Percentiles rank a stretch among this genome's conserved stretches.
Conservation (phyloP, 2,329 filamentous ascomycete genomes). For the Shiraia bambusicola region DNA sequence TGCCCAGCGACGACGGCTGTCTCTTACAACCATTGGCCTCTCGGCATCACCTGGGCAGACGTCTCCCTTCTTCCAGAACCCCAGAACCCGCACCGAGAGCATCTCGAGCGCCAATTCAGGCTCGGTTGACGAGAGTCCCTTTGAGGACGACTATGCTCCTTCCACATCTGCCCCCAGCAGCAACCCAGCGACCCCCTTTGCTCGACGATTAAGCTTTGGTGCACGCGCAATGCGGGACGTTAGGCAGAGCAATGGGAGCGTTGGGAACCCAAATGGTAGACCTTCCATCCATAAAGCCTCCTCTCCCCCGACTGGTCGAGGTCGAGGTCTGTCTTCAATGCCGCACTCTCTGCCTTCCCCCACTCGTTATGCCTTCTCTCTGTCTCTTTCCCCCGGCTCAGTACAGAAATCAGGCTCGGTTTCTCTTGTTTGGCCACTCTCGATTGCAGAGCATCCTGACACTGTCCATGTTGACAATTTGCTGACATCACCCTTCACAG, state of each 20-base stretch:
- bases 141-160: slow-evolving; percentile 58
- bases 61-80: slow-evolving; percentile 46
- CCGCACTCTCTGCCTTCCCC: slow-evolving; percentile 36
- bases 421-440: slow-evolving; percentile 29
- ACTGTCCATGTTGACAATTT: slow-evolving; percentile 51
- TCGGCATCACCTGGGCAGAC: slow-evolving; percentile 47
- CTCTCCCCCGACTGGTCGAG: slow-evolving; percentile 56
- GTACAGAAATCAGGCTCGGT: slow-evolving; percentile 27
- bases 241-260: slow-evolving; percentile 54
- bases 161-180: slow-evolving; percentile 57
- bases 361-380: slow-evolving; percentile 24
- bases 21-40: slow-evolving; percentile 53
- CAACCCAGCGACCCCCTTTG: slow-evolving; percentile 71
- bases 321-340: slow-evolving; percentile 59
- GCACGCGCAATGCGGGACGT: slow-evolving; percentile 74
- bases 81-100: slow-evolving; percentile 49
- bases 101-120: slow-evolving; percentile 51
- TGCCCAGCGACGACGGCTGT: slow-evolving; percentile 53
- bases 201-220: slow-evolving; percentile 86
- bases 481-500: slow-evolving; percentile 68
- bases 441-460: slow-evolving; percentile 37
- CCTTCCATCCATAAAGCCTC: slow-evolving; percentile 54
- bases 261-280: slow-evolving; percentile 64
- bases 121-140: slow-evolving; percentile 53
- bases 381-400: slow-evolving; percentile 22